These are phyloP conservation scores for Hericium rajendrae DNA, from an alignment of 768 basidiomycete genomes.

Conservation along the genomic window DNA sequence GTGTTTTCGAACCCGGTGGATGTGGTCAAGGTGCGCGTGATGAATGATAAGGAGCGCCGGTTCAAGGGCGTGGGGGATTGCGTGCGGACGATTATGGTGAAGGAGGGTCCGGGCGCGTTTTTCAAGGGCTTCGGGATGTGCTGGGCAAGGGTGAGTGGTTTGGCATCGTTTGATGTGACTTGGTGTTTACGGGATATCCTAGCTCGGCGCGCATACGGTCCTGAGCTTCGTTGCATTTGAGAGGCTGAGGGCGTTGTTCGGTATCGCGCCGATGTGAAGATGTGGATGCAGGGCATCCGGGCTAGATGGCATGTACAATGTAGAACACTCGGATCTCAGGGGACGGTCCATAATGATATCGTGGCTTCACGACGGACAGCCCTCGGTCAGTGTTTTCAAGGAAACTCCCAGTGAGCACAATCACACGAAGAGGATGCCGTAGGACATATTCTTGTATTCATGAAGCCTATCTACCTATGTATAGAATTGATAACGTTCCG, in stretches of 20 bases:
- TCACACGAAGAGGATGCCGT: neutral
- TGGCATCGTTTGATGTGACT: neutral
- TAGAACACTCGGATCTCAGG: too few species aligned
- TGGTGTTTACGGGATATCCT: neutral
- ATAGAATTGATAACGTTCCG: neutral
- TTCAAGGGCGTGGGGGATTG: constrained; percentile 22
- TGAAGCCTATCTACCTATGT: neutral
- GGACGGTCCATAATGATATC: neutral
- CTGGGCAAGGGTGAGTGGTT: constrained; percentile 25
- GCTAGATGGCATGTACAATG: too few species aligned
- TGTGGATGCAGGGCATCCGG: too few species aligned
- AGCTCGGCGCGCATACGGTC: constrained; percentile 29
- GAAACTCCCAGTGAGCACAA: neutral
- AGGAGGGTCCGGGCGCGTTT: constrained; percentile 25
- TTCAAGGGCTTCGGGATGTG: constrained; percentile 33
- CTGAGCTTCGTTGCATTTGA: constrained; percentile 27
- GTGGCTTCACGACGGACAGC: too few species aligned
- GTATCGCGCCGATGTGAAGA: constrained; percentile 24
- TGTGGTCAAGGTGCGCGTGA: constrained; percentile 28
- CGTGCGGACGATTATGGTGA: constrained; percentile 19
- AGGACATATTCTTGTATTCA: neutral
- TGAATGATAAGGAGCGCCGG: constrained; percentile 27
- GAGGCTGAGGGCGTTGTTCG: constrained; percentile 21
- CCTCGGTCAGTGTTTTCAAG: neutral
- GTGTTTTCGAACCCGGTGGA: constrained; percentile 30